Conservation (phyloP, 345 rosid species). For the Populus simonii region DNA sequence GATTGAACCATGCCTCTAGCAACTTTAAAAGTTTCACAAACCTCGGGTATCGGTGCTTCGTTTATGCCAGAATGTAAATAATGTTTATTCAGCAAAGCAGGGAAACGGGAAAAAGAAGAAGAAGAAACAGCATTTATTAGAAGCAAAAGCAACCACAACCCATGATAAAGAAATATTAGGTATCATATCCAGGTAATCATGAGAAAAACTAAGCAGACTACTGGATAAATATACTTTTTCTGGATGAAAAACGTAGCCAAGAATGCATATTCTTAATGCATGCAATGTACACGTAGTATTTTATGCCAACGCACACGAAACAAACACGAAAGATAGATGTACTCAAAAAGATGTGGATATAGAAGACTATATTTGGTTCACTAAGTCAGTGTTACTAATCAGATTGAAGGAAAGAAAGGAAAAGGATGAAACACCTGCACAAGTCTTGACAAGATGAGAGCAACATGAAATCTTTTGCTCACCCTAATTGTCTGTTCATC, state of each 20-base stretch:
- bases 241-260: not conserved
- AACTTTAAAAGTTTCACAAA: constrained; percentile 89
- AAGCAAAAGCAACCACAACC: not conserved
- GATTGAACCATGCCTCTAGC: constrained; percentile 98
- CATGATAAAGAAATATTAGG: not conserved
- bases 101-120: not conserved
- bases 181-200: not conserved
- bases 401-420: not conserved
- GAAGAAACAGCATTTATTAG: not conserved
- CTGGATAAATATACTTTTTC: not conserved
- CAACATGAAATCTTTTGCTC: constrained; percentile 91
- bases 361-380: not conserved
- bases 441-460: constrained; percentile 82
- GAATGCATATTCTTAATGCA: not conserved
- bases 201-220: not conserved
- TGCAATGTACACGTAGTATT: not conserved
- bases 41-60: constrained; percentile 88
- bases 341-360: not conserved
- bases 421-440: constrained; percentile 61
- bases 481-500: constrained; percentile 81
- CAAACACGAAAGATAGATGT: not conserved
- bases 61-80: constrained; percentile 39
- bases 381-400: not conserved
- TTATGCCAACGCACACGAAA: not conserved
- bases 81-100: constrained; percentile 13